Evolutionary conservation across 2,329 filamentous ascomycete genomes (phyloP).

Genomic region (Colletotrichum sp.): DNA sequence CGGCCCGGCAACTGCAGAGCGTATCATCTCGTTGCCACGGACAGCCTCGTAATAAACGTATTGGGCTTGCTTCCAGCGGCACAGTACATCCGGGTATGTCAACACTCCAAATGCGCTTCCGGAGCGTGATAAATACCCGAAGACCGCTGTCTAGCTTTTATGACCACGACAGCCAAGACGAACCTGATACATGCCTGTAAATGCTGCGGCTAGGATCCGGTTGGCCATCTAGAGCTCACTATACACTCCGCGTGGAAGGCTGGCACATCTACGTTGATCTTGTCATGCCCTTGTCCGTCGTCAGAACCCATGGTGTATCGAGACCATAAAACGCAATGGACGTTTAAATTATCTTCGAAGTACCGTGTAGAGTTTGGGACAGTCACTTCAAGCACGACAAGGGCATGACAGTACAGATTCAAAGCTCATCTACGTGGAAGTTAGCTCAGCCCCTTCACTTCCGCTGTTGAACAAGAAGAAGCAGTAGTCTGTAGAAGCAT

Average conservation of each 20-base stretch:
- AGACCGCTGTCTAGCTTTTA: background rate
- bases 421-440: background rate
- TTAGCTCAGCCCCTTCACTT: no score
- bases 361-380: fast-evolving
- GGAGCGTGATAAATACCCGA: background rate
- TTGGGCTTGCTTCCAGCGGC: background rate
- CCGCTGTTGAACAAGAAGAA: background rate
- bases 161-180: background rate
- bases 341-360: background rate
- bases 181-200: background rate
- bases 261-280: background rate
- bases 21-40: fast-evolving
- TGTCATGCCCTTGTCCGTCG: background rate
- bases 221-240: background rate
- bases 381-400: background rate
- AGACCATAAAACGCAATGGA: background rate
- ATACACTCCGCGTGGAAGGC: background rate
- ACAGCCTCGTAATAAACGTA: fast-evolving
- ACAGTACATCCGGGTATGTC: background rate
- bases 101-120: background rate
- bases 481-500: background rate
- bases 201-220: background rate
- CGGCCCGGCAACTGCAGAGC: fast-evolving
- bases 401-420: background rate
- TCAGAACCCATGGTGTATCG: background rate